A percentile compares a stretch with the other conserved stretches of the same genome.
These are phyloP conservation scores for Tetrapisispora pingtungensis DNA, from an alignment of 805 yeast genomes.

Conservation along the genomic window DNA sequence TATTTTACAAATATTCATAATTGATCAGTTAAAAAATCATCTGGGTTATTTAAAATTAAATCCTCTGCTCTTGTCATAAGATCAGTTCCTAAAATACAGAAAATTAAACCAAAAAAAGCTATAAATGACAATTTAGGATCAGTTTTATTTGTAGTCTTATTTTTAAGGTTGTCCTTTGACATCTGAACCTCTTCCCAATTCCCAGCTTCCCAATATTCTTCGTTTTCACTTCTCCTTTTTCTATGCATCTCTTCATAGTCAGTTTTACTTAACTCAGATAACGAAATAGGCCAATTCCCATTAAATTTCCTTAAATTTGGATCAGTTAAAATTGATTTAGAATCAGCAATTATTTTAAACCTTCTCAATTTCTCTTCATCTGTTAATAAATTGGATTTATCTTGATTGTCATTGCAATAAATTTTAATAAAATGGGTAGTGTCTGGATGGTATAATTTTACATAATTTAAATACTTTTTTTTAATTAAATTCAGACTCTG, in stretches of 20 bases:
- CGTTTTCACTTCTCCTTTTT: background rate
- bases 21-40: background rate
- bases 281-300: slow-evolving; percentile 34
- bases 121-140: background rate
- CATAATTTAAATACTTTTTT: slow-evolving; percentile 45
- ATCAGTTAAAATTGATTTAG: slow-evolving; percentile 45
- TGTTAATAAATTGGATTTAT: slow-evolving; percentile 4
- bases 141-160: background rate
- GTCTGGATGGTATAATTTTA: slow-evolving; percentile 82
- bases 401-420: background rate
- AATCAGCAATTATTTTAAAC: slow-evolving; percentile 46
- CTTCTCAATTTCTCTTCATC: slow-evolving; percentile 29
- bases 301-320: slow-evolving; percentile 31
- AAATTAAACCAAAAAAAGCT: background rate
- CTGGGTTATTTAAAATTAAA: background rate
- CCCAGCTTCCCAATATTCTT: slow-evolving; percentile 51
- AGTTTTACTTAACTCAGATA: slow-evolving; percentile 15
- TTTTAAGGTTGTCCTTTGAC: background rate
- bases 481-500: slow-evolving; percentile 21
- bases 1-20: too few species aligned
- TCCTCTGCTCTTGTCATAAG: background rate
- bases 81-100: background rate
- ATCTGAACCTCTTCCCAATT: slow-evolving; percentile 55
- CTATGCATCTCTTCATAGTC: background rate
- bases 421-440: slow-evolving; percentile 27